Base-by-base conservation (phyloP, 768 basidiomycete genomes). In the Mycena alexandri region DNA sequence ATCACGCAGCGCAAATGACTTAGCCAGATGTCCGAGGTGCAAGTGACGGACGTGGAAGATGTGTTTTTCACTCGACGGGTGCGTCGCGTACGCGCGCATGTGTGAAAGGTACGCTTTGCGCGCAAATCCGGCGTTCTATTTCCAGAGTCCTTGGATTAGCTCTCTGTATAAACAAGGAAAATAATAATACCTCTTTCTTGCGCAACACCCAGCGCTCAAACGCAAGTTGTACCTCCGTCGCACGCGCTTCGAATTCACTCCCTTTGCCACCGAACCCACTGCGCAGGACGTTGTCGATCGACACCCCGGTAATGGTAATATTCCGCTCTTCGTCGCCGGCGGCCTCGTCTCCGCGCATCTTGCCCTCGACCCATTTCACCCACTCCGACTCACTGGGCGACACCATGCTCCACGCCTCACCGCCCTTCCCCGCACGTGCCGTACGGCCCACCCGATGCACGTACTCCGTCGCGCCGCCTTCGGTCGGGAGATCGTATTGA, bases 401-500 rank as follows among this genome's bases (percentile, higher is more conserved):
- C 44, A 99, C 89, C 63, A 99, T 89, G 64, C 92, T 90, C 96
- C 96, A 98, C 3, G 96, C 95, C 77, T 99, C 95, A 66, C 98
- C 98, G 25, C 94, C 93, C 71, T 92, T 93, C 16, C 98, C 98
- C 10, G 93, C 96, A 77, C 98, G 94, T 16, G 98, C 98, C 4
- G 98, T 99, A 56, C 98, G 90, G 33, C 98, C 98, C 10, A 99
- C 94, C 52, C 98, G 89, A 81, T 99, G 98, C 12, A 99, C 90
- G 73, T 99, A 99, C 76, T 99, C 98, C 13, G 92, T 98, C 29
- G 91, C 90, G 12, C 98, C 97, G 19, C 96, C 94, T 82, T 99
- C 98, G 0, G 98, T 99, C 0, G 98, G 97, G 22, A 99, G 87
- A 76, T 99, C 98, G 74, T 98, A 98, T 75, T 99, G 98, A 36